A percentile compares a stretch with the other conserved stretches of the same genome.
phyloP scores from a whole-genome alignment of 2,329 filamentous ascomycete genomes.

The Trichoderma semiorbis region DNA sequence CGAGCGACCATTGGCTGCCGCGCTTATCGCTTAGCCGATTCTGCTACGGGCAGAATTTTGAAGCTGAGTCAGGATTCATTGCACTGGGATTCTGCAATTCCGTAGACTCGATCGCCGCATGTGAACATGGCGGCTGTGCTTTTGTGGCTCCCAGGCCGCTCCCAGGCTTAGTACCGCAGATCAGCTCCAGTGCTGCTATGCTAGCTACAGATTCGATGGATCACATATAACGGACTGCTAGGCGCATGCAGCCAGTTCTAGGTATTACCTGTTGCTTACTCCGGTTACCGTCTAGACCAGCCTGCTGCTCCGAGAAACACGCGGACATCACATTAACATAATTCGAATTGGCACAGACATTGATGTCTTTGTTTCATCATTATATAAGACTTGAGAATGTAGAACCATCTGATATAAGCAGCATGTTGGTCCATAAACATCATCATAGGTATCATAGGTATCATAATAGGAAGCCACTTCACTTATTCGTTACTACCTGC shows the following conservation, averaged over 20 bases:
- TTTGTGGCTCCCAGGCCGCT: background rate
- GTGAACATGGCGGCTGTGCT: background rate
- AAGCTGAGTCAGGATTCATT: conserved; percentile 4
- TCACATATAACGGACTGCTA: background rate
- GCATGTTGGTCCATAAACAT: background rate
- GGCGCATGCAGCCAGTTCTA: background rate
- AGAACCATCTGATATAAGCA: background rate
- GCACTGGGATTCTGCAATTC: background rate
- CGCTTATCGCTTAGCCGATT: conserved; percentile 25
- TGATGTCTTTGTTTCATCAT: background rate
- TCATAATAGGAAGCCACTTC: background rate
- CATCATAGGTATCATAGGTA: background rate
- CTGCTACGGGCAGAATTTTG: background rate
- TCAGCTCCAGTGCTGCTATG: background rate
- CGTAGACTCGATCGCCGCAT: background rate
- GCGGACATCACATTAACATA: background rate
- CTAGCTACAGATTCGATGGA: background rate
- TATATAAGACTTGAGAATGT: background rate
- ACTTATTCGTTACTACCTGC: background rate
- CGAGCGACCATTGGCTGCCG: conserved; percentile 22
- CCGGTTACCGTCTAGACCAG: background rate
- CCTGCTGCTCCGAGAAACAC: background rate
- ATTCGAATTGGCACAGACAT: background rate
- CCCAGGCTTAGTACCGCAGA: background rate
- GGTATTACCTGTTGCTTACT: background rate